Percentiles rank a stretch among this genome's conserved stretches.
Conservation (phyloP, 2,329 filamentous ascomycete genomes). For the Metarhizium rileyi region DNA sequence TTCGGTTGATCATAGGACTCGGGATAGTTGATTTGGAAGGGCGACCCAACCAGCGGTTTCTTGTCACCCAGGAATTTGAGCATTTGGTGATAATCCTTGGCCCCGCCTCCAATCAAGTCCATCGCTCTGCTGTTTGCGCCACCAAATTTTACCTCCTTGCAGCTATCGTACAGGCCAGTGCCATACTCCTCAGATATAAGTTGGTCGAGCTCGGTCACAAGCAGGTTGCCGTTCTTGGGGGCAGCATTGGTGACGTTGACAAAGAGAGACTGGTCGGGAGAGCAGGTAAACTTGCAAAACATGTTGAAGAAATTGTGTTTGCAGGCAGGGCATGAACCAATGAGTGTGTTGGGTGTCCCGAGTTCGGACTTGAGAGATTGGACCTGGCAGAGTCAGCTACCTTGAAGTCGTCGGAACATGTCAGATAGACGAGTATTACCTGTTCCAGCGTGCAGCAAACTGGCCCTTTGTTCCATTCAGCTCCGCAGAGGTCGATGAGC, state of each 20-base stretch:
- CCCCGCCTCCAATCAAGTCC: conserved; percentile 90
- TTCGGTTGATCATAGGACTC: conserved; percentile 48
- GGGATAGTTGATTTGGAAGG: conserved; percentile 96
- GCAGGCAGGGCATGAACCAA: conserved; percentile 91
- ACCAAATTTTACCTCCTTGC: conserved; percentile 98
- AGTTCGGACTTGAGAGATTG: conserved; percentile 74
- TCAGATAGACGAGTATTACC: conserved; percentile 33
- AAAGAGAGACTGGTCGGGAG: conserved; percentile 90
- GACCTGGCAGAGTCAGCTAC: conserved; percentile 41
- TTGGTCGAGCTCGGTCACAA: conserved; percentile 88
- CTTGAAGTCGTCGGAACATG: background rate
- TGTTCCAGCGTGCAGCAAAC: conserved; percentile 81
- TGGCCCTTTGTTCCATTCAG: conserved; percentile 72
- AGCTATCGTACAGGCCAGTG: conserved; percentile 86
- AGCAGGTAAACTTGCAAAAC: conserved; percentile 98
- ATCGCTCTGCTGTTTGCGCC: conserved; percentile 90
- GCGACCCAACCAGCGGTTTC: conserved; percentile 73
- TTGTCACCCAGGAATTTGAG: conserved; percentile 90
- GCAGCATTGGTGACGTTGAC: conserved; percentile 78
- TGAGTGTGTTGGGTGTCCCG: conserved; percentile 76
- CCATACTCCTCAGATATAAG: conserved; percentile 78
- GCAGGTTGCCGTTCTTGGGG: conserved; percentile 44
- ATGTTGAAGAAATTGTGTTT: conserved; percentile 98
- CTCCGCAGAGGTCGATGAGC: conserved; percentile 76
- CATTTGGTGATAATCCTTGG: conserved; percentile 79